Base-by-base conservation (phyloP, 805 yeast species). In the Kodamaea kaohsiungensis region DNA sequence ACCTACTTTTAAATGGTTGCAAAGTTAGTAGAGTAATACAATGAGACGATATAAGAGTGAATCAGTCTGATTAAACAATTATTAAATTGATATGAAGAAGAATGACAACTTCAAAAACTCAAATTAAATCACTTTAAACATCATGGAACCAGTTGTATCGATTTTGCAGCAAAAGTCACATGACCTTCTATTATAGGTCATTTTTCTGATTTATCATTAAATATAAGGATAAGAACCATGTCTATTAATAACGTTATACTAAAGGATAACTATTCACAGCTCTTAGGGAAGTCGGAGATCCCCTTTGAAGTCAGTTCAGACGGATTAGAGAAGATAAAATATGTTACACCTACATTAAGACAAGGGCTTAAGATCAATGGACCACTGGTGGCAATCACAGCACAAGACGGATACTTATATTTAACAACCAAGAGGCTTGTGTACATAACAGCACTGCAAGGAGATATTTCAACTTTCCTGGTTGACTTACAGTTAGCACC, bases 351-450 rank as follows among this genome's bases (percentile, higher is more conserved):
- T 0, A 51, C 69, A 2, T 18, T 61, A 4, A 59, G 79, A 43
- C 78, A 76, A 55, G 51, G 67, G 1, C 59, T 76, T 16, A 17
- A 61, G 1, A 64, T 75, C 1, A 53, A 18, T 7, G 48, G 49
- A 3, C 47, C 25, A 2, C 46, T 25, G 17, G 56, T 71, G n/a
- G 59, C 65, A 18, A 69, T 75, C n/a, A 52, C 57, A 2, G 72
- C 74, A 7, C 53, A 62, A 4, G 74, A 71, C 50, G 85, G 84
- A 0, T 65, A 62, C 47, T 46, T 77, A 0, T 78, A 69, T 57
- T 59, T 81, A 19, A 79, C 84, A 0, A 75, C 71, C 27, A 68
- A 69, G 45, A 55, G 84, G 46, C 43, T 81, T 0, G 71, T 80
- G 7, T 71, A 68, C 49, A 61, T 80, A 2, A 67, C 77, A 0